phyloP scores from a whole-genome alignment of 2,329 filamentous ascomycete genomes.

The Diaporthe sp. region DNA sequence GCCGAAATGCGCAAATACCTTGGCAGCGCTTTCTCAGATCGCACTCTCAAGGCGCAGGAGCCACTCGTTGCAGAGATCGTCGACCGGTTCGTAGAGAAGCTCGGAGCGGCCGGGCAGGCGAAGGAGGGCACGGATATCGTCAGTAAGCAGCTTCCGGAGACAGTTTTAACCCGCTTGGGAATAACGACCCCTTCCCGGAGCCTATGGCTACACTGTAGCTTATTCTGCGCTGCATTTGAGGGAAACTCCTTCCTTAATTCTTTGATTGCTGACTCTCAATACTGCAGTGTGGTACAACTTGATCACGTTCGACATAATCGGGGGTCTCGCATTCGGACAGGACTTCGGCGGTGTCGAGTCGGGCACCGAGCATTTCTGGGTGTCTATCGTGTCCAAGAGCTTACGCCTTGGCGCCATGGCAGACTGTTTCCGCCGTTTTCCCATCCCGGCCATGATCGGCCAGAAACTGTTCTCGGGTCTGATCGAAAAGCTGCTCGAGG shows the following conservation, averaged over 20 bases:
- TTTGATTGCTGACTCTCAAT: too few relatives aligned
- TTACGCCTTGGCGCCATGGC: slow-evolving; percentile 43
- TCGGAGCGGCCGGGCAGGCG: slow-evolving; percentile 38
- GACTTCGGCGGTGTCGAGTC: slow-evolving; percentile 36
- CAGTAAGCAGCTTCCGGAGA: background rate
- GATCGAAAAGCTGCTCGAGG: slow-evolving; percentile 40
- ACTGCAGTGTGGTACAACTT: slow-evolving; percentile 23
- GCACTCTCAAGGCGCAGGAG: slow-evolving; percentile 48
- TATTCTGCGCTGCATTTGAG: too few relatives aligned
- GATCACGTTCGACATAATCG: slow-evolving; percentile 2
- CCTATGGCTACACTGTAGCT: too few relatives aligned
- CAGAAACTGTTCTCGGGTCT: slow-evolving; percentile 36
- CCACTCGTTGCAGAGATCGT: slow-evolving; percentile 43
- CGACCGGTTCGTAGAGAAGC: slow-evolving; percentile 42
- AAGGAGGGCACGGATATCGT: slow-evolving; percentile 45
- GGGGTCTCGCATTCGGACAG: slow-evolving; percentile 45
- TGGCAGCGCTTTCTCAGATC: slow-evolving; percentile 46
- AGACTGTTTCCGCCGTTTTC: slow-evolving; percentile 46
- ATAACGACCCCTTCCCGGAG: too few relatives aligned
- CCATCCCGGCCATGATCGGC: slow-evolving; percentile 41
- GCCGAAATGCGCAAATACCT: slow-evolving; percentile 45
- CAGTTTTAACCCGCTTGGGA: too few relatives aligned
- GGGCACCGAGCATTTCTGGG: slow-evolving; percentile 44
- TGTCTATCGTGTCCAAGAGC: slow-evolving; percentile 42
- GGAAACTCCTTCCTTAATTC: too few relatives aligned